Evolutionary conservation across 148 eudicot genomes (phyloP).

Genomic region (Amaranthus cruentus): DNA sequence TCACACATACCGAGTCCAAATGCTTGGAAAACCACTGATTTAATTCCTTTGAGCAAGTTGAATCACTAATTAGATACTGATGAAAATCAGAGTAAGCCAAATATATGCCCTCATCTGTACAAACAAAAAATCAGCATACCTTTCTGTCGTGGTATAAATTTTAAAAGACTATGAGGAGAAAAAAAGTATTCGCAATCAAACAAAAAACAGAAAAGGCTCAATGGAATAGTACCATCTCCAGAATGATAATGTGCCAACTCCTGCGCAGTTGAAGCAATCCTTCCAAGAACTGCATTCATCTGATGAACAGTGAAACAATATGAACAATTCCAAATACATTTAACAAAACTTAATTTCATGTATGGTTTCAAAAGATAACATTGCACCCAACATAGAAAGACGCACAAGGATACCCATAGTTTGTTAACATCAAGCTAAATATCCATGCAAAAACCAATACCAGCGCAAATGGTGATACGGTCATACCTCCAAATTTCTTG

Average conservation of each 20-base stretch:
- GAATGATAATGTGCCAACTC: slow-evolving; percentile 98
- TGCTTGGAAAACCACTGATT: slow-evolving; percentile 93
- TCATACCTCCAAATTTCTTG: slow-evolving; percentile 83
- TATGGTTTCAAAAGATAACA: not conserved
- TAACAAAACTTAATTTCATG: not conserved
- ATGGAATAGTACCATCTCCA: slow-evolving; percentile 67
- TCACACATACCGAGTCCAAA: slow-evolving; percentile 77
- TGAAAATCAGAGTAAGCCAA: slow-evolving; percentile 88
- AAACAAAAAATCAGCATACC: not conserved
- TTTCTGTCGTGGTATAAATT: not conserved
- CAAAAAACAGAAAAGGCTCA: not conserved
- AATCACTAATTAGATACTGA: slow-evolving; percentile 69
- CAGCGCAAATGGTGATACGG: slow-evolving; percentile 24
- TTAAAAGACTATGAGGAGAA: not conserved
- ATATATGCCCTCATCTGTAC: slow-evolving; percentile 84
- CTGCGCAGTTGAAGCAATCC: slow-evolving; percentile 83
- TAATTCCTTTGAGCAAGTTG: slow-evolving; percentile 76
- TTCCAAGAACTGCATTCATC: slow-evolving; percentile 98
- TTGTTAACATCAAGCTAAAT: not conserved
- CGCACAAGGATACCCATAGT: not conserved
- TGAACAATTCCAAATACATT: slow-evolving; percentile 18
- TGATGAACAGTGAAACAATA: slow-evolving; percentile 34
- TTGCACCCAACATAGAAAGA: not conserved
- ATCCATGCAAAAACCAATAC: not conserved
- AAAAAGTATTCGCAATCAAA: not conserved